Evolutionary conservation across 257 asterid species (phyloP).

Genomic region (Nicotiana noctiflora): DNA sequence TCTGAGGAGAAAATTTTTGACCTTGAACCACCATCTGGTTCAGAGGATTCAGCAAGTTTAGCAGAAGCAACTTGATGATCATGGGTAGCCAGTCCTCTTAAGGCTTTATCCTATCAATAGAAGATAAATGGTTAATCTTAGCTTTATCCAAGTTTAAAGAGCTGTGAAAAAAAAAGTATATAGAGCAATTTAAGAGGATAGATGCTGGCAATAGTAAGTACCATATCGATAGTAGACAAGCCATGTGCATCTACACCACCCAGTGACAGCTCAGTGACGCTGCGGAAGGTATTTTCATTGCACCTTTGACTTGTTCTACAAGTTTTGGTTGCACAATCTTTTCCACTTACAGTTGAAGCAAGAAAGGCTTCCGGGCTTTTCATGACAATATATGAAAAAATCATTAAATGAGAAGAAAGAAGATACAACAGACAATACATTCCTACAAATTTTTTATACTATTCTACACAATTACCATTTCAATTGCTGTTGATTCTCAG

Average conservation of each 20-base stretch:
- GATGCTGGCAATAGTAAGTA: slow-evolving; percentile 23
- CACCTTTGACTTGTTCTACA: slow-evolving; percentile 29
- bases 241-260: slow-evolving; percentile 44
- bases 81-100: slow-evolving; percentile 64
- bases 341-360: slow-evolving; percentile 35
- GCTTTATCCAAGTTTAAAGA: slow-evolving; percentile 12
- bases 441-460: background rate
- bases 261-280: slow-evolving; percentile 29
- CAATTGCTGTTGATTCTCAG: slow-evolving; percentile 28
- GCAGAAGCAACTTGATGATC: slow-evolving; percentile 41
- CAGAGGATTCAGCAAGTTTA: slow-evolving; percentile 29
- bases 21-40: slow-evolving; percentile 23
- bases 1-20: slow-evolving; percentile 39
- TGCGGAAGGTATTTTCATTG: slow-evolving; percentile 43
- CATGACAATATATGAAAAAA: background rate
- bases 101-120: slow-evolving; percentile 61
- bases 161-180: background rate
- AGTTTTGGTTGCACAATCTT: slow-evolving; percentile 24
- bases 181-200: slow-evolving; percentile 6
- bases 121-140: background rate
- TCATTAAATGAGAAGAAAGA: background rate
- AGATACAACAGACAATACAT: background rate
- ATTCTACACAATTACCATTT: slow-evolving; percentile 32
- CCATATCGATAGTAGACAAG: slow-evolving; percentile 66
- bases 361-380: slow-evolving; percentile 30